Conservation (phyloP, 106 monocot genomes). For the Dendrobium chrysotoxum region DNA sequence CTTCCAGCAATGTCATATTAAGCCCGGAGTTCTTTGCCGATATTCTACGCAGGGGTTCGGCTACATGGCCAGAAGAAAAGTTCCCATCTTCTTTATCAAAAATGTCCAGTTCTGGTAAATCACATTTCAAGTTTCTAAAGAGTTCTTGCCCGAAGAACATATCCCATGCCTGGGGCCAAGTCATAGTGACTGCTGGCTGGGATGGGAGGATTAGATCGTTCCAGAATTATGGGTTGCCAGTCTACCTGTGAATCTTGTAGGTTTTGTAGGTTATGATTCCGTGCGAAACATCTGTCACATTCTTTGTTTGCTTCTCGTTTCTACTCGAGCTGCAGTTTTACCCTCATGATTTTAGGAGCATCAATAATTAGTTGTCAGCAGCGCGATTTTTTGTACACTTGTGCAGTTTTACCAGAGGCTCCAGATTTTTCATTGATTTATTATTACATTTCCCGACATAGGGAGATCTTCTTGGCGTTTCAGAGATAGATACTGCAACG, state of each 20-base stretch:
- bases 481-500: background rate
- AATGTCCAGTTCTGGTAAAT: background rate
- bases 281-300: background rate
- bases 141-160: slow-evolving; percentile 2
- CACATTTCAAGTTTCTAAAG: slow-evolving; percentile 22
- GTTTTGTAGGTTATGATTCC: background rate
- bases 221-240: slow-evolving; percentile 52
- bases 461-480: background rate
- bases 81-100: background rate
- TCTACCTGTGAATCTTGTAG: slow-evolving; percentile 19
- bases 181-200: slow-evolving; percentile 44
- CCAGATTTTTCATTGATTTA: background rate
- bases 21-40: slow-evolving; percentile 32
- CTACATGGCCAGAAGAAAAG: slow-evolving; percentile 58
- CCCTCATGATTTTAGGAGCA: background rate
- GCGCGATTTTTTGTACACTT: background rate
- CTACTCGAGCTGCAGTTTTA: background rate
- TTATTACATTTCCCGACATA: too few species aligned
- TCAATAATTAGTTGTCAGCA: too few species aligned
- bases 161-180: slow-evolving; percentile 29
- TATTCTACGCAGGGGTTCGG: slow-evolving; percentile 11
- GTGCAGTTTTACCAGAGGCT: slow-evolving; percentile 5
- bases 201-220: slow-evolving; percentile 51
- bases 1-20: slow-evolving; percentile 33
- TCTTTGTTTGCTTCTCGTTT: background rate